Evolutionary conservation across 2,329 filamentous ascomycete species (phyloP).

Genomic region (Aspergillus sp.): DNA sequence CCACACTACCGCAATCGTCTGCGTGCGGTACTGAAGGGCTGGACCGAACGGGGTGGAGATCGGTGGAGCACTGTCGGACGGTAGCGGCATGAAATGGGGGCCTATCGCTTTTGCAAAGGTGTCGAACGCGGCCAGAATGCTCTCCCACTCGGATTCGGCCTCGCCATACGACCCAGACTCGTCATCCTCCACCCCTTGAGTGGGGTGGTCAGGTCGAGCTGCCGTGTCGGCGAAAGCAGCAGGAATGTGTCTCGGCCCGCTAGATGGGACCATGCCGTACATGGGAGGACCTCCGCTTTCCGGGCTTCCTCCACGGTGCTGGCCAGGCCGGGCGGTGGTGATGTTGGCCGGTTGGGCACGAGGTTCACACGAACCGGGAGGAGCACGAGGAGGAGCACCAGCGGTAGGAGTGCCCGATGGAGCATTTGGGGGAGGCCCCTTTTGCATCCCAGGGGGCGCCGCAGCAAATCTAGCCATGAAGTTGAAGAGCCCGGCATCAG

Average conservation of each 20-base stretch:
- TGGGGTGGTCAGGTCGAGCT: slow-evolving; percentile 14
- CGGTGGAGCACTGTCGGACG: slow-evolving; percentile 63
- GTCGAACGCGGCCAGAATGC: slow-evolving; percentile 43
- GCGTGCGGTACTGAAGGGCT: slow-evolving; percentile 78
- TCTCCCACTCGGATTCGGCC: slow-evolving; percentile 76
- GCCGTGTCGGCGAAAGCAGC: slow-evolving; percentile 55
- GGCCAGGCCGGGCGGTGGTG: slow-evolving; percentile 12
- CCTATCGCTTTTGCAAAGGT: slow-evolving; percentile 60
- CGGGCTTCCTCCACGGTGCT: slow-evolving; percentile 7
- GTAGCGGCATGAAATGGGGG: slow-evolving; percentile 72
- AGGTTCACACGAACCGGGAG: slow-evolving; percentile 13
- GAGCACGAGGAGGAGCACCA: slow-evolving; percentile 1
- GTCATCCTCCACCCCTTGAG: slow-evolving; percentile 52
- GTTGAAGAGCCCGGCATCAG: slow-evolving; percentile 49
- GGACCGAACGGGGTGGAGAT: slow-evolving; percentile 75
- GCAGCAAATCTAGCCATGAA: slow-evolving; percentile 35
- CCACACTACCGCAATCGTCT: slow-evolving; percentile 85
- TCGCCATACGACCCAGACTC: slow-evolving; percentile 64
- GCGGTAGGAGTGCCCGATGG: slow-evolving; percentile 1
- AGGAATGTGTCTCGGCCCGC: slow-evolving; percentile 44
- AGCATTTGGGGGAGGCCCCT: slow-evolving; percentile 7
- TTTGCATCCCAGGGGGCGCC: slow-evolving; percentile 8
- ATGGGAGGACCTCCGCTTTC: slow-evolving; percentile 36
- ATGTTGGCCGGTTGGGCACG: background rate
- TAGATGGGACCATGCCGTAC: slow-evolving; percentile 51